A percentile compares a stretch with the other conserved stretches of the same genome.
Conservation (phyloP, 2,329 filamentous ascomycete genomes). For the Trichophyton schoenleinii region DNA sequence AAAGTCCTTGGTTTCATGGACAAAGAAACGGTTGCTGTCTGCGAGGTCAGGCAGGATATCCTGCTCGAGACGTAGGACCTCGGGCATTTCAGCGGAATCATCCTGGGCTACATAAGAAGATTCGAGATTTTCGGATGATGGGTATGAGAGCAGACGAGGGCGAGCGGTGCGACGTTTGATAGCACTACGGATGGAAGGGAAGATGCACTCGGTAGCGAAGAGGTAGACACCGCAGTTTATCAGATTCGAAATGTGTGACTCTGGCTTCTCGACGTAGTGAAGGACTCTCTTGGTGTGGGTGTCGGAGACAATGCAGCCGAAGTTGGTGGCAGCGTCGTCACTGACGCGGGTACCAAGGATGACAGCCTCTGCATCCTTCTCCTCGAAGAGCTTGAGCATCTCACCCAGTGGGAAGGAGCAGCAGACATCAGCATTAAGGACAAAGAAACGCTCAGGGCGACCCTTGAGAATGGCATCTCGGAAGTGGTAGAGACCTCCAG, state of each 20-base stretch:
- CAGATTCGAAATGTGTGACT: slow-evolving; percentile 91
- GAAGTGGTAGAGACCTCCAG: slow-evolving; percentile 96
- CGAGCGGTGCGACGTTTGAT: slow-evolving; percentile 93
- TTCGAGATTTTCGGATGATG: slow-evolving; percentile 86
- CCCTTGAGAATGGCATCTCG: slow-evolving; percentile 97
- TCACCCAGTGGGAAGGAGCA: slow-evolving; percentile 93
- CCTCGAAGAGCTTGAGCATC: slow-evolving; percentile 88
- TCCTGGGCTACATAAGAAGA: slow-evolving; percentile 54
- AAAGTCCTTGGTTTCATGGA: slow-evolving; percentile 97
- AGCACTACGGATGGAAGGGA: slow-evolving; percentile 83
- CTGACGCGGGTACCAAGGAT: slow-evolving; percentile 86
- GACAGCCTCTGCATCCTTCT: slow-evolving; percentile 91
- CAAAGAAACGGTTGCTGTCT: slow-evolving; percentile 95
- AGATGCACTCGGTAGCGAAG: slow-evolving; percentile 89
- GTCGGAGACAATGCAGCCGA: slow-evolving; percentile 95
- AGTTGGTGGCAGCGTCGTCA: slow-evolving; percentile 87
- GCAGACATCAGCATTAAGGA: slow-evolving; percentile 96
- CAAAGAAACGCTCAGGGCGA: slow-evolving; percentile 86
- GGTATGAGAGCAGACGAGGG: slow-evolving; percentile 85
- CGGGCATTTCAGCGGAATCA: slow-evolving; percentile 61
- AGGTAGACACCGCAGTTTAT: slow-evolving; percentile 99
- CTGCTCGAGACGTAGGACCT: slow-evolving; percentile 89
- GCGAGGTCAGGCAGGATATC: slow-evolving; percentile 92
- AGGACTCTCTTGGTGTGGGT: slow-evolving; percentile 86
- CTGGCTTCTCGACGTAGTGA: slow-evolving; percentile 98